These are phyloP conservation scores for Phoma herbarum DNA, from an alignment of 2,329 filamentous ascomycete species.

Conservation along the genomic window DNA sequence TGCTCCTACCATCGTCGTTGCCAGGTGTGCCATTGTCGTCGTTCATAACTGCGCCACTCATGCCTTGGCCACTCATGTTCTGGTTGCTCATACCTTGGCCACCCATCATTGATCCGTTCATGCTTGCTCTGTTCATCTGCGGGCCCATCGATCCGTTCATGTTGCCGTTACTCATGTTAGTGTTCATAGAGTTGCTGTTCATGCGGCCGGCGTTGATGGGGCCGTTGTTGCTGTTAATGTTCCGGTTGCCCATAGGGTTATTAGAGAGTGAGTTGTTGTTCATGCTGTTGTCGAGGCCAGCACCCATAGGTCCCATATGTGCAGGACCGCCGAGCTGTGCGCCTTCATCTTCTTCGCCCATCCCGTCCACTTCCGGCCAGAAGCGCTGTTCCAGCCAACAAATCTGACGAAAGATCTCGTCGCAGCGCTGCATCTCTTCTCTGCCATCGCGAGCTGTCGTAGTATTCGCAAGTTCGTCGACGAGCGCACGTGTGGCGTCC, in stretches of 20 bases:
- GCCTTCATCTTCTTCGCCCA: constrained; percentile 57
- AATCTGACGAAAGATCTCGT: constrained; percentile 58
- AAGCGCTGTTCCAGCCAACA: constrained; percentile 59
- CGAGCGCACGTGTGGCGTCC: constrained; percentile 58
- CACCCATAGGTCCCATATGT: constrained; percentile 28
- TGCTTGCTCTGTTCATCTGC: constrained; percentile 10
- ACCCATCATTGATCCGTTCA: constrained; percentile 9
- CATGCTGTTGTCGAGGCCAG: constrained; percentile 33
- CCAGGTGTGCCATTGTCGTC: constrained; percentile 33
- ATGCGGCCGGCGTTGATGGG: constrained; percentile 26
- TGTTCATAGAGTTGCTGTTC: constrained; percentile 26
- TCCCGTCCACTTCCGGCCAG: constrained; percentile 60
- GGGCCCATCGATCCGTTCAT: constrained; percentile 19
- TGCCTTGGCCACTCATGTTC: constrained; percentile 24
- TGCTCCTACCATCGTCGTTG: constrained; percentile 32
- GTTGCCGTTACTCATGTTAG: constrained; percentile 23
- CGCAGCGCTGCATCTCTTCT: constrained; percentile 58
- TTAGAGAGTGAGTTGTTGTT: constrained; percentile 29
- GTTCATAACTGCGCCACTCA: constrained; percentile 15
- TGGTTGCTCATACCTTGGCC: constrained; percentile 3
- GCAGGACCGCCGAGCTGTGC: constrained; percentile 33
- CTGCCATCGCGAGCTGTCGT: constrained; percentile 58
- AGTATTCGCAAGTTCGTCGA: constrained; percentile 60
- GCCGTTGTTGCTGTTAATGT: constrained; percentile 23
- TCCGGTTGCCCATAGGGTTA: constrained; percentile 10